phyloP scores from a whole-genome alignment of 2,329 filamentous ascomycete genomes.

The Eutypella sp. region DNA sequence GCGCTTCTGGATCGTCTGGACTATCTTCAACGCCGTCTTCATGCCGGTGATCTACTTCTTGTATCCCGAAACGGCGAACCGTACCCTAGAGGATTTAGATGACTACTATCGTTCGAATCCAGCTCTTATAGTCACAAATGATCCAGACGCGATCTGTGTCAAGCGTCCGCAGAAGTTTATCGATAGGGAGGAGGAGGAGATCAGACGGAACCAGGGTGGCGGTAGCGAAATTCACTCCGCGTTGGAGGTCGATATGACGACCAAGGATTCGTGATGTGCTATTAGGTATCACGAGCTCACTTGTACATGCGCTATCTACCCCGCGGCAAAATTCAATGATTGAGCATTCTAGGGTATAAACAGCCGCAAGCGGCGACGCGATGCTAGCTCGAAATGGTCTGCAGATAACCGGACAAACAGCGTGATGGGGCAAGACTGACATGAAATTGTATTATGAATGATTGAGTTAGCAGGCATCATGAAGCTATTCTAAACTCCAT shows the following conservation, averaged over 20 bases:
- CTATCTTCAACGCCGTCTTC: constrained; percentile 41
- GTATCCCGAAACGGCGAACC: constrained; percentile 39
- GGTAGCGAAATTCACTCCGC: neutral
- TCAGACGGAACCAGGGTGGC: neutral
- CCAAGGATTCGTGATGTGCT: neutral
- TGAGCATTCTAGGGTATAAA: no score
- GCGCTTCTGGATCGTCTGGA: constrained; percentile 49
- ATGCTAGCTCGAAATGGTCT: no score
- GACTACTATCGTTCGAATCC: neutral
- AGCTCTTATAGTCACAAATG: neutral
- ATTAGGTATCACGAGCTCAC: no score
- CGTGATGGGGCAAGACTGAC: no score
- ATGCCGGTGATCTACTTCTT: constrained; percentile 43
- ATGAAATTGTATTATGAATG: no score
- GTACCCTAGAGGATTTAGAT: neutral
- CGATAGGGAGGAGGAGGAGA: neutral
- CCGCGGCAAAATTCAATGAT: no score
- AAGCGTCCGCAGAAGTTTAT: neutral
- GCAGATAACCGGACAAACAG: no score
- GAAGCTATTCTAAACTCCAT: no score
- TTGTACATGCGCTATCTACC: no score
- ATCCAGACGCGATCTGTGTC: neutral
- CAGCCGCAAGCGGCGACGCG: no score
- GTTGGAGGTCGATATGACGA: neutral
- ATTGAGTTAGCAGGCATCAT: no score